Evolutionary conservation across 768 basidiomycete species (phyloP).

Genomic region (Tricholoma sp.): DNA sequence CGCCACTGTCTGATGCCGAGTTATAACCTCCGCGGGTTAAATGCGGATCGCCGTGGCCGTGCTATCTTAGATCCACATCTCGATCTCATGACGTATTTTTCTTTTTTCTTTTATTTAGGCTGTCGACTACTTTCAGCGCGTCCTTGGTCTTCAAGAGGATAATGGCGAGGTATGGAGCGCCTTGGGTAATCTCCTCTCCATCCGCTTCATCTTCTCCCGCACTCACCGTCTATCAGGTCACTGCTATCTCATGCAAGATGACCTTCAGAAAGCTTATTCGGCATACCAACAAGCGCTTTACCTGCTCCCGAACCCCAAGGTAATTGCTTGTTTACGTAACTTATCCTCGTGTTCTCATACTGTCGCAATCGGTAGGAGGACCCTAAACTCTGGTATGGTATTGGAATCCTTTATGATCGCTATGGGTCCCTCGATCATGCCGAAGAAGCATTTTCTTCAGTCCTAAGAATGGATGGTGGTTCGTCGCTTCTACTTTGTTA

Average conservation of each 20-base stretch:
- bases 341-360: constrained; percentile 9
- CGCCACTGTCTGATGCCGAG: constrained; percentile 16
- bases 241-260: constrained; percentile 99
- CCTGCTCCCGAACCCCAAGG: constrained; percentile 92
- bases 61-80: constrained; percentile 23
- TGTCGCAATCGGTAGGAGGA: constrained; percentile 56
- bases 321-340: constrained; percentile 23
- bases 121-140: constrained; percentile 94
- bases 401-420: constrained; percentile 97
- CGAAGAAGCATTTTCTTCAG: constrained; percentile 96
- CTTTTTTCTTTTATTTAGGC: constrained; percentile 48
- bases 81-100: constrained; percentile 33
- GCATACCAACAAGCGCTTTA: constrained; percentile 99
- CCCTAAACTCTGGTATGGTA: constrained; percentile 99
- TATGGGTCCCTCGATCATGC: constrained; percentile 98
- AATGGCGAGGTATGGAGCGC: constrained; percentile 99
- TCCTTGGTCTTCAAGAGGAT: constrained; percentile 85
- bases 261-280: constrained; percentile 96
- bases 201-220: constrained; percentile 9
- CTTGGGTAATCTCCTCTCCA: constrained; percentile 52
- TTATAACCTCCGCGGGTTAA: constrained; percentile 32
- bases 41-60: constrained; percentile 22
- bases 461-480: constrained; percentile 97
- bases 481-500: constrained; percentile 21
- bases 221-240: constrained; percentile 53